Conservation (phyloP, 2,329 filamentous ascomycete species). For the Alternaria ventricosa region DNA sequence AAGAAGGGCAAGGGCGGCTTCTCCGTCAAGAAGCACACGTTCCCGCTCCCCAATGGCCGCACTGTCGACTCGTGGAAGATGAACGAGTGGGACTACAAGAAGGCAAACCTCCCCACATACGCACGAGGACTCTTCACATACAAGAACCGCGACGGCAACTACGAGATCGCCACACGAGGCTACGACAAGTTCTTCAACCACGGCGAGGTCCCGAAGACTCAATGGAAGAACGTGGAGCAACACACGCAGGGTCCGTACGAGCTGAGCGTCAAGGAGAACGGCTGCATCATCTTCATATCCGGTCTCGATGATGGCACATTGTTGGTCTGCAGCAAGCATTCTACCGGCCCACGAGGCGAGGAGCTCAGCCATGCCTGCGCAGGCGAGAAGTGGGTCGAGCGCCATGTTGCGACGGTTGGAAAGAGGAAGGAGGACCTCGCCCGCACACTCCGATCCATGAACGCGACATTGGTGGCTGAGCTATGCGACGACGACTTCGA, state of each 20-base stretch:
- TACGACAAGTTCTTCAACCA: slow-evolving; percentile 99
- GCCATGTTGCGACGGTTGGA: slow-evolving; percentile 77
- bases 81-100: slow-evolving; percentile 96
- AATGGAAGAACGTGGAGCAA: slow-evolving; percentile 78
- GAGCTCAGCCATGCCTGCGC: slow-evolving; percentile 81
- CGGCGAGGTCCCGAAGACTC: slow-evolving; percentile 78
- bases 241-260: slow-evolving; percentile 90
- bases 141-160: slow-evolving; percentile 65
- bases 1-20: slow-evolving; percentile 61
- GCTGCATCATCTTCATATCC: slow-evolving; percentile 98
- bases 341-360: slow-evolving; percentile 80
- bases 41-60: slow-evolving; percentile 69
- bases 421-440: slow-evolving; percentile 82
- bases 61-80: slow-evolving; percentile 90
- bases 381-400: slow-evolving; percentile 82
- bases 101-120: slow-evolving; percentile 82
- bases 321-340: slow-evolving; percentile 98
- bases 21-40: slow-evolving; percentile 82
- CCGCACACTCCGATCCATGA: slow-evolving; percentile 74
- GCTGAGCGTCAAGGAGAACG: slow-evolving; percentile 96
- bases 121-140: slow-evolving; percentile 95
- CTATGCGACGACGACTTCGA: slow-evolving; percentile 96
- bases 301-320: slow-evolving; percentile 88
- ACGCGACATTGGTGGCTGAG: slow-evolving; percentile 93
- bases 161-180: slow-evolving; percentile 84